Base-by-base conservation (phyloP, 805 yeast genomes). In the Lachancea cidri region DNA sequence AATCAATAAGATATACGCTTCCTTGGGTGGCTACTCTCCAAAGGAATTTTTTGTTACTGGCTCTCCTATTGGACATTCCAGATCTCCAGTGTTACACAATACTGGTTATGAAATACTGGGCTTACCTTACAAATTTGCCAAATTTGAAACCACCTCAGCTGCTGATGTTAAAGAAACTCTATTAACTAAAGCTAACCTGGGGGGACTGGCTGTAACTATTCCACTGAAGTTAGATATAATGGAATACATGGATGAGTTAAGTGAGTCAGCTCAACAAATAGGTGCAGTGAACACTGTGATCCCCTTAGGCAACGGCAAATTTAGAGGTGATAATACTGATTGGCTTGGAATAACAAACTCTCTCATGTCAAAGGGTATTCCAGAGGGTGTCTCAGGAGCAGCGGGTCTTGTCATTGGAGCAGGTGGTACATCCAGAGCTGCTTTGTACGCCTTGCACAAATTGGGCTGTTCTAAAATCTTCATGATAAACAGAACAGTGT, bases 351-450 rank as follows among this genome's bases (percentile, higher is more conserved):
- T 93, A 50, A 70, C 69, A 35, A 75, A 81, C 46, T 76, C 96
- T 2, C 78, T 88, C 51, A 58, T 66, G 15, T 64, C 73, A 45
- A 71, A 72, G 43, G 95, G 95, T 30, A 80, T 79, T 32, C 76
- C 81, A 31, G 64, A 65, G 31, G 54, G 58, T 43, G 60, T 58
- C 17, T 56, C 52, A 13, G 51, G 47, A 3, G 67, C 72, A 9
- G 66, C 73, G 43, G 97, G 96, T 24, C 66, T 89, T 44, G 83
- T 93, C 34, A 71, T 93, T 49, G 99, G 99, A 38, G 96, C 96
- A 16, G 99, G 99, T 32, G 99, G 99, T 33, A 89, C 99, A 18
- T 81, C 96, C 1, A 76, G 96, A 55, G 96, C 98, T 32, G 98
- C 97, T 0, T 78, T 86, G 13, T 88, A 76, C 61, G 97, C 98